Evolutionary conservation across 2,329 filamentous ascomycete genomes (phyloP).

Genomic region (Zymoseptoria tritici): DNA sequence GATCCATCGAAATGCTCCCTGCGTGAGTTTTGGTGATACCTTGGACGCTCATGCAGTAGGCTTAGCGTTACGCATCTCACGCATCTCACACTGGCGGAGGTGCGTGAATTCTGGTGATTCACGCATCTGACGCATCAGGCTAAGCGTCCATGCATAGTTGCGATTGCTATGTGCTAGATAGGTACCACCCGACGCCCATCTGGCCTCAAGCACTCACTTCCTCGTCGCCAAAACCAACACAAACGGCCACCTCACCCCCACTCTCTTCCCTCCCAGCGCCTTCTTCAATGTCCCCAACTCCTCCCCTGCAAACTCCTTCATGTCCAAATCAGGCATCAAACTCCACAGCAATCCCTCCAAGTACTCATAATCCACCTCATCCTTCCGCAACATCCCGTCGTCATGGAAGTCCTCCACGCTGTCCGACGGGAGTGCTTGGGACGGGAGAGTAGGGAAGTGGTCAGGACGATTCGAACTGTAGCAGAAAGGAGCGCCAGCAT

Average conservation of each 20-base stretch:
- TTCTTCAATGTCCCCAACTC: constrained; percentile 2
- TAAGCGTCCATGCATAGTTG: too few species aligned
- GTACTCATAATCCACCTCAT: constrained; percentile 3
- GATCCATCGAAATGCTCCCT: too few species aligned
- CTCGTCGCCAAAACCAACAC: constrained; percentile 7
- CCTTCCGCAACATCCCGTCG: not conserved
- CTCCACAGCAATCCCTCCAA: constrained; percentile 2
- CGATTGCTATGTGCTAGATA: not conserved
- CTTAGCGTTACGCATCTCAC: too few species aligned
- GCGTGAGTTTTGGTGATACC: too few species aligned
- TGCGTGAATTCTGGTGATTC: too few species aligned
- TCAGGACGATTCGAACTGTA: not conserved
- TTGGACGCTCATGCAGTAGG: too few species aligned
- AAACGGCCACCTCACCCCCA: constrained; percentile 3
- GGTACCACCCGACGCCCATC: not conserved
- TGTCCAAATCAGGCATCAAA: constrained; percentile 1
- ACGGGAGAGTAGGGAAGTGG: not conserved
- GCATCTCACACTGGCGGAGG: too few species aligned
- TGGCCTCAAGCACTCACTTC: not conserved
- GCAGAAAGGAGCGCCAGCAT: not conserved
- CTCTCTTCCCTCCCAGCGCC: constrained; percentile 1
- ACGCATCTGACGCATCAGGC: too few species aligned
- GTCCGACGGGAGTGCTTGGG: not conserved
- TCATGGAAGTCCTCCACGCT: not conserved
- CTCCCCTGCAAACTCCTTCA: not conserved